Conservation (phyloP, 31 red algal species). For the Porphyra umbilicalis region DNA sequence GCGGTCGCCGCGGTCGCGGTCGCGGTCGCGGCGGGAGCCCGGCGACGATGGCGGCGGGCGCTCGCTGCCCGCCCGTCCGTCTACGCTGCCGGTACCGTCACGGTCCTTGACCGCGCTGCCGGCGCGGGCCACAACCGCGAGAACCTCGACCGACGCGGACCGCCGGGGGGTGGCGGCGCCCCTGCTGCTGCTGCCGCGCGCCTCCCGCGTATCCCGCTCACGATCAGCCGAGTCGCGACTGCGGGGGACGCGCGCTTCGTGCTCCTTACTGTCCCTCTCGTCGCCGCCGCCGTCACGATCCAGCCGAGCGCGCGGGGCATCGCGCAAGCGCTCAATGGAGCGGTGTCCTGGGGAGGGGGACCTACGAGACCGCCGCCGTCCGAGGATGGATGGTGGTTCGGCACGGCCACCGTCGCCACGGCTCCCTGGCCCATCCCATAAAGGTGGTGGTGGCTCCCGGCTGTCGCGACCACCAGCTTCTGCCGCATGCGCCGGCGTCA, state of each 20-base stretch:
- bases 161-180: neutral
- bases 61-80: neutral
- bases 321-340: neutral
- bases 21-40: neutral
- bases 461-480: neutral
- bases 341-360: neutral
- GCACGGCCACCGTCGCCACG: neutral
- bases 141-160: neutral
- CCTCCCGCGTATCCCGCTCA: neutral
- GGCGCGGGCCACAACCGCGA: neutral
- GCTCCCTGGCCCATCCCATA: neutral
- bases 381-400: neutral
- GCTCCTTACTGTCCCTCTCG: no score
- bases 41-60: neutral
- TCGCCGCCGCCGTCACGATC: no score
- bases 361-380: neutral
- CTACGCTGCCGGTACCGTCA: neutral
- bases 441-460: neutral
- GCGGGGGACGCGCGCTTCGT: neutral
- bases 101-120: neutral
- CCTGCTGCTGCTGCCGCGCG: neutral
- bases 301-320: no score
- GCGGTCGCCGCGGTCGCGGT: neutral
- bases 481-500: neutral
- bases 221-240: neutral